Percentiles rank a stretch among this genome's conserved stretches.
phyloP scores from a whole-genome alignment of 2,329 filamentous ascomycete species.

The Lachnellula arida region DNA sequence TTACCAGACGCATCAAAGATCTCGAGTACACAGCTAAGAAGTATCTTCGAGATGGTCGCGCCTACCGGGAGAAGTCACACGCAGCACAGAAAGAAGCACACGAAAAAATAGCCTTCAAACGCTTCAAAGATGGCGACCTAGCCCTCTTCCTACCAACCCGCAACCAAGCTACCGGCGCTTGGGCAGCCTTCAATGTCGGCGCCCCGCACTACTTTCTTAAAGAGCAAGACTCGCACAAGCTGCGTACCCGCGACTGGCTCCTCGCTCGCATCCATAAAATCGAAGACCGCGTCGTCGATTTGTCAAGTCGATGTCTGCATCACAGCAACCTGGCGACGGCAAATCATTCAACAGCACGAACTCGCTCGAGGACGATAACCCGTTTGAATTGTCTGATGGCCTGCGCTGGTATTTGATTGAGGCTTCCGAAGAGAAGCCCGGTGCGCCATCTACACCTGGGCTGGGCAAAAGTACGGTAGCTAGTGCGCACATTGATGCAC shows the following conservation, averaged over 20 bases:
- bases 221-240: constrained; percentile 82
- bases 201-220: constrained; percentile 96
- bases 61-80: constrained; percentile 84
- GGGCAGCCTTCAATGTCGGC: constrained; percentile 97
- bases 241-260: constrained; percentile 89
- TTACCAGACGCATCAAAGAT: constrained; percentile 87
- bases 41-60: constrained; percentile 82
- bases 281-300: constrained; percentile 88
- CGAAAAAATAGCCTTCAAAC: constrained; percentile 91
- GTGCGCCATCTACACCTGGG: constrained; percentile 86
- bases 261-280: constrained; percentile 87
- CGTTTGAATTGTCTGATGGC: constrained; percentile 92
- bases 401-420: constrained; percentile 95
- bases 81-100: constrained; percentile 77
- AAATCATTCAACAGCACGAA: constrained; percentile 40
- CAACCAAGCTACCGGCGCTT: constrained; percentile 89
- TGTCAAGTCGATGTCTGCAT: constrained; percentile 62
- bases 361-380: constrained; percentile 82
- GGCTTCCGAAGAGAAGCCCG: constrained; percentile 86
- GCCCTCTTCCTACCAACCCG: constrained; percentile 90
- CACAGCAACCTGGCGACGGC: constrained; percentile 32
- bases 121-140: constrained; percentile 95
- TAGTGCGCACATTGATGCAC: constrained; percentile 79
- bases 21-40: constrained; percentile 90
- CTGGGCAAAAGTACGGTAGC: constrained; percentile 89